phyloP scores from a whole-genome alignment of 805 yeast species.

The Hanseniaspora taiwanica region DNA sequence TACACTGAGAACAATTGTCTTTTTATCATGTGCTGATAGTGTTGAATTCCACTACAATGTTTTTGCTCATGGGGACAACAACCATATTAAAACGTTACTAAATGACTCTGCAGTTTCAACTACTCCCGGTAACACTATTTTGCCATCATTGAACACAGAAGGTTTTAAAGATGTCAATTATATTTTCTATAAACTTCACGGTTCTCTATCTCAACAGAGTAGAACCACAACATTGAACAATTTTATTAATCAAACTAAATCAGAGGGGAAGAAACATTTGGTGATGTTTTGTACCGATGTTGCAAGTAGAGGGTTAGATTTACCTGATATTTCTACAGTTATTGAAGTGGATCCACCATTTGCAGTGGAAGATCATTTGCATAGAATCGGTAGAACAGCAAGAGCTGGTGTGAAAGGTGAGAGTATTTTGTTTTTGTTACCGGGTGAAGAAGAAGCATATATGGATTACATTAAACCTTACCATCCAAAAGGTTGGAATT shows the following conservation, averaged over 20 bases:
- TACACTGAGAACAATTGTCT: constrained; percentile 57
- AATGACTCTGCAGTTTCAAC: constrained; percentile 21
- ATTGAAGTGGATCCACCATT: constrained; percentile 94
- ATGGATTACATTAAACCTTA: constrained; percentile 44
- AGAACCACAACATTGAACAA: constrained; percentile 66
- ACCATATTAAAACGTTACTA: constrained; percentile 3
- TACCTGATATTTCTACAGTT: constrained; percentile 75
- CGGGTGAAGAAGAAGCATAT: constrained; percentile 83
- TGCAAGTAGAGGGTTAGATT: constrained; percentile 91
- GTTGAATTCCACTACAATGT: constrained; percentile 83
- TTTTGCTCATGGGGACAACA: constrained; percentile 29
- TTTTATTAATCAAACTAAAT: constrained; percentile 27
- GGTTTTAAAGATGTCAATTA: constrained; percentile 27
- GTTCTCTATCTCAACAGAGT: constrained; percentile 72
- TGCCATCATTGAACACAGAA: constrained; percentile 18
- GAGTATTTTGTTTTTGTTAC: constrained; percentile 66
- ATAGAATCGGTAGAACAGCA: constrained; percentile 95
- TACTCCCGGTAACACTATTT: constrained; percentile 16
- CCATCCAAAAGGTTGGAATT: constrained; percentile 44
- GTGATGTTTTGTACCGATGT: constrained; percentile 92
- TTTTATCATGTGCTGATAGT: constrained; percentile 90
- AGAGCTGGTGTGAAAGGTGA: constrained; percentile 86
- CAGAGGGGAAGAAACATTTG: constrained; percentile 34
- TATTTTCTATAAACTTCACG: constrained; percentile 65
- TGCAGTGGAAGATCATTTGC: constrained; percentile 86